These are phyloP conservation scores for Schwanniomyces pseudopolymorphus DNA, from an alignment of 805 yeast species.

Conservation along the genomic window DNA sequence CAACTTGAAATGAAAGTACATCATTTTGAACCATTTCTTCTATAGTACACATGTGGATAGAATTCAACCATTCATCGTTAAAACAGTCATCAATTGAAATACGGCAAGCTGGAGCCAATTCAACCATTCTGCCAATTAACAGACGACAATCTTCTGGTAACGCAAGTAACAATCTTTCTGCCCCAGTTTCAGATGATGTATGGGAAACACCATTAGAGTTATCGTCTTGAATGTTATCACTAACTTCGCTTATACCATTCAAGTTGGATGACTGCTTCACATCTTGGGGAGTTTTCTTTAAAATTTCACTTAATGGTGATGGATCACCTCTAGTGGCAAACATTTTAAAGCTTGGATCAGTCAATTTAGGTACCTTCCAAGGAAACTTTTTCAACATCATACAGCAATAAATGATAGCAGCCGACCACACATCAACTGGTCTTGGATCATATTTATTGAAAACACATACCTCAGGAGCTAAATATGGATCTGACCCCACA, in stretches of 20 bases:
- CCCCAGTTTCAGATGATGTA: conserved; percentile 69
- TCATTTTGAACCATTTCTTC: conserved; percentile 41
- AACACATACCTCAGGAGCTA: conserved; percentile 78
- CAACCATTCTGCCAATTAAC: conserved; percentile 74
- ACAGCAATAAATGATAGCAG: conserved; percentile 82
- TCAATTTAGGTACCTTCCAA: conserved; percentile 75
- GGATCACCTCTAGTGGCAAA: conserved; percentile 57
- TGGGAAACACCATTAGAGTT: conserved; percentile 42
- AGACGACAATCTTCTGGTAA: conserved; percentile 68
- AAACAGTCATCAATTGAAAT: conserved; percentile 78
- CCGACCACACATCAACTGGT: conserved; percentile 80
- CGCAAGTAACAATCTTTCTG: conserved; percentile 67
- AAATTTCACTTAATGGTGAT: conserved; percentile 57
- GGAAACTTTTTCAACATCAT: conserved; percentile 85
- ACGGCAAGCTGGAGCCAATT: conserved; percentile 82
- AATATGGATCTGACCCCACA: conserved; percentile 84
- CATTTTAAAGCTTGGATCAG: conserved; percentile 69
- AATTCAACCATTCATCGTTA: conserved; percentile 65
- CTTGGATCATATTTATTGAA: conserved; percentile 67
- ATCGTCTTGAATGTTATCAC: conserved; percentile 12
- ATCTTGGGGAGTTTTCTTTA: conserved; percentile 31
- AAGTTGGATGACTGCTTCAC: conserved; percentile 12
- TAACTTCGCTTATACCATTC: conserved; percentile 14
- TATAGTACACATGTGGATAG: conserved; percentile 69
- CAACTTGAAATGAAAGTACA: conserved; percentile 34